Evolutionary conservation across 371 early-diverging fungal genomes (phyloP).

Genomic region (Mortierella sp.): DNA sequence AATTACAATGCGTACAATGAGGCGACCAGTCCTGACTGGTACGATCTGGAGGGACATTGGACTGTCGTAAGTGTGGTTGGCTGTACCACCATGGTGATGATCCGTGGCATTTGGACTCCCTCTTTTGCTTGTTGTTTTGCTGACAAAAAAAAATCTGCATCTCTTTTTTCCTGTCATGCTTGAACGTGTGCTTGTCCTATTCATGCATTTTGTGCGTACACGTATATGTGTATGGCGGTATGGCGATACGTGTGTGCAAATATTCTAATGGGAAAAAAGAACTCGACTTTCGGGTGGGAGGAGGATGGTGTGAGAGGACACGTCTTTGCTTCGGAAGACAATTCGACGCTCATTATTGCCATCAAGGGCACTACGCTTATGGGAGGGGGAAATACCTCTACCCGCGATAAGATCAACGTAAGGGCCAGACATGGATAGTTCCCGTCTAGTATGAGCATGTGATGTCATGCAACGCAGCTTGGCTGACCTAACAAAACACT

Average conservation of each 20-base stretch:
- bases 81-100: no score
- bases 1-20: conserved; percentile 56
- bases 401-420: conserved; percentile 86
- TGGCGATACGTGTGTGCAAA: no score
- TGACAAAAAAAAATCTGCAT: no score
- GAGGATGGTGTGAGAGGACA: conserved; percentile 90
- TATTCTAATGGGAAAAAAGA: conserved; percentile 51
- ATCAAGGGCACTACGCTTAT: conserved; percentile 89
- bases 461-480: no score
- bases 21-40: conserved; percentile 44
- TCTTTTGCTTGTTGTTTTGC: no score
- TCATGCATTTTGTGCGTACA: no score
- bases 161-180: no score
- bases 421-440: no score
- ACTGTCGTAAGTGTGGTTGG: conserved; percentile 22
- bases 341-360: conserved; percentile 79
- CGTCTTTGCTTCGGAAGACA: conserved; percentile 77
- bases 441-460: no score
- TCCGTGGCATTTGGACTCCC: no score
- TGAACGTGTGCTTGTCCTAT: no score
- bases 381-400: conserved; percentile 81
- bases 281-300: conserved; percentile 88
- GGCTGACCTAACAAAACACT: background rate
- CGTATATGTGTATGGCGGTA: no score
- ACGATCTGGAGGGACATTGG: conserved; percentile 48